phyloP scores from a whole-genome alignment of 345 rosid genomes.

The Heritiera fomes region DNA sequence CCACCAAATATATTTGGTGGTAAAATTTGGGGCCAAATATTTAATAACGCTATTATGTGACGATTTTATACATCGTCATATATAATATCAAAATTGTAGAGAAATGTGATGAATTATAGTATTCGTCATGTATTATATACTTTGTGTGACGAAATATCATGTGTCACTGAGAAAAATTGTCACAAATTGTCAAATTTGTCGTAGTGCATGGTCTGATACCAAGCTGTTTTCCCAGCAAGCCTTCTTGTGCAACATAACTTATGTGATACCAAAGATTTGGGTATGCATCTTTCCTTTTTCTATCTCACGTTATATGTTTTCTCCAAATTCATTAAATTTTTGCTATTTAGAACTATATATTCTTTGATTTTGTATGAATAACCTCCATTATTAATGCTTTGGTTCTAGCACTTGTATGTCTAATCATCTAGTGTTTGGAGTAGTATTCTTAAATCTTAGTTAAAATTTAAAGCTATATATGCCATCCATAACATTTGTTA shows the following conservation, averaged over 20 bases:
- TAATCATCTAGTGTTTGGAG: not conserved
- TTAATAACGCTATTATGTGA: too few species aligned
- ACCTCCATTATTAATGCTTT: not conserved
- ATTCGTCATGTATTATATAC: too few species aligned
- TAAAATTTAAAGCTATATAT: not conserved
- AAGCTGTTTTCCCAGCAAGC: constrained; percentile 75
- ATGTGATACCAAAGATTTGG: constrained; percentile 68
- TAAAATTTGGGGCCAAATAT: too few species aligned
- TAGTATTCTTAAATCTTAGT: not conserved
- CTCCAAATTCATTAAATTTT: not conserved
- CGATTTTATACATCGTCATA: too few species aligned
- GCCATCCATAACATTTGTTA: not conserved
- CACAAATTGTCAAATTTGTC: too few species aligned
- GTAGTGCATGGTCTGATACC: constrained; percentile 53
- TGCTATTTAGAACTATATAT: not conserved
- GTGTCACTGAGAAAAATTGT: too few species aligned
- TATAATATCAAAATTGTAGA: too few species aligned
- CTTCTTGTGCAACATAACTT: constrained; percentile 82
- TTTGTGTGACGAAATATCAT: too few species aligned
- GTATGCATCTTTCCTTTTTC: constrained; percentile 28
- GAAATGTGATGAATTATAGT: too few species aligned
- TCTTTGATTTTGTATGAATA: not conserved
- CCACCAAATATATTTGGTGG: too few species aligned
- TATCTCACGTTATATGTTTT: not conserved
- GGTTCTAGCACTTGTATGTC: not conserved